Conservation (phyloP, 2,329 filamentous ascomycete species). For the Immersiporthe knoxdaviesiana region DNA sequence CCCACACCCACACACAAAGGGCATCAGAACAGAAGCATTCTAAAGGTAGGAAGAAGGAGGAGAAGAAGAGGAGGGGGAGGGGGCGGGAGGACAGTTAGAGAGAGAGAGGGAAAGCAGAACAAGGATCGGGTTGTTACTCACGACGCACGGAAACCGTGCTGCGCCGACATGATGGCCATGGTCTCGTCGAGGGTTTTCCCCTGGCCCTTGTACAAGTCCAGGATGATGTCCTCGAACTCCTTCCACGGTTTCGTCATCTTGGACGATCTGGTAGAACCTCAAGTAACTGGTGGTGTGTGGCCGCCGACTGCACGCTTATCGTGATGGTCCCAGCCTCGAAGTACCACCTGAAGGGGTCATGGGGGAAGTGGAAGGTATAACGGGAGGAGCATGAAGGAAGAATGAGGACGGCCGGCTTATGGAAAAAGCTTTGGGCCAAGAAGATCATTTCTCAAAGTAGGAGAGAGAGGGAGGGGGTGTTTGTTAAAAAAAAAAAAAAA, state of each 20-base stretch:
- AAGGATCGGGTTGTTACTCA: constrained; percentile 34
- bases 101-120: not conserved
- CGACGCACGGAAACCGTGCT: constrained; percentile 48
- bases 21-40: not conserved
- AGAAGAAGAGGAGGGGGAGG: constrained; percentile 18
- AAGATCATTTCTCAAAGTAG: constrained; percentile 8
- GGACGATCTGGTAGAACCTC: constrained; percentile 5
- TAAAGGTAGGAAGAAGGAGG: constrained; percentile 3
- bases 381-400: not conserved
- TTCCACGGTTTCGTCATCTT: constrained; percentile 52
- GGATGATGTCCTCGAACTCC: constrained; percentile 42
- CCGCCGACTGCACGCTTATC: not conserved
- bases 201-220: constrained; percentile 45
- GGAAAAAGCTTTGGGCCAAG: not conserved
- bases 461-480: too few species aligned
- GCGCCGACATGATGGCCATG: constrained; percentile 43
- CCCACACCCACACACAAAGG: not conserved
- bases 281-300: not conserved
- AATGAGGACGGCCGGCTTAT: not conserved
- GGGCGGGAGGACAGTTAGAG: not conserved
- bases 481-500: not conserved
- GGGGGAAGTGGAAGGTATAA: not conserved
- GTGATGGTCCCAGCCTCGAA: constrained; percentile 1
- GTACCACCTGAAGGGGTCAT: not conserved
- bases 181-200: constrained; percentile 47